A percentile compares a stretch with the other conserved stretches of the same genome.
phyloP scores from a whole-genome alignment of 805 yeast genomes.

The Saturnispora gosingensis region DNA sequence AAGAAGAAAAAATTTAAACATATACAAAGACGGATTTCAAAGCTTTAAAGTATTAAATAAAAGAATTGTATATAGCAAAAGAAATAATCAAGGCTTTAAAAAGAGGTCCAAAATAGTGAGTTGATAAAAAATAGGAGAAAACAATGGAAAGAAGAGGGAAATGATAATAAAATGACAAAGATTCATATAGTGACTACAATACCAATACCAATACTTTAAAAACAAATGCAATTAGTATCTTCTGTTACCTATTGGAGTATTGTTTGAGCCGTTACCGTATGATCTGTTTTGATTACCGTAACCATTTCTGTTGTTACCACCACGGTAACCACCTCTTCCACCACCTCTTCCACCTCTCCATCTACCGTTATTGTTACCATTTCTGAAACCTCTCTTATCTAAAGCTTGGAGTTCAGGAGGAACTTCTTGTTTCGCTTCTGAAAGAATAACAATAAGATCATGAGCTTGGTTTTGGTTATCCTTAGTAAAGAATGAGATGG shows the following conservation, averaged over 20 bases:
- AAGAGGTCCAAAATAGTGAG: not conserved
- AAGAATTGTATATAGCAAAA: conserved; percentile 4
- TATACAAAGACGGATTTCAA: not conserved
- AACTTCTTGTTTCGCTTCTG: conserved; percentile 89
- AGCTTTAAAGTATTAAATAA: not conserved
- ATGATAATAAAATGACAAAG: not conserved
- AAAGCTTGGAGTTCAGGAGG: conserved; percentile 72
- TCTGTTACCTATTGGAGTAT: conserved; percentile 38
- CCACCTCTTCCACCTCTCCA: conserved; percentile 40
- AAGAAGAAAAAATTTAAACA: not conserved
- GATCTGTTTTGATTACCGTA: conserved; percentile 17
- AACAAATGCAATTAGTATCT: conserved; percentile 21
- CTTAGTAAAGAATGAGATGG: conserved; percentile 87
- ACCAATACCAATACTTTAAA: not conserved
- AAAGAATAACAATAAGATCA: conserved; percentile 78
- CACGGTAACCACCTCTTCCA: conserved; percentile 40
- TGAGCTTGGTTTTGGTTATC: conserved; percentile 83
- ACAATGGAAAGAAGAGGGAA: not conserved
- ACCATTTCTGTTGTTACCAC: conserved; percentile 29
- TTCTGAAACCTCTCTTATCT: conserved; percentile 60
- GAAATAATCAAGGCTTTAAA: not conserved
- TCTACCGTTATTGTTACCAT: conserved; percentile 49
- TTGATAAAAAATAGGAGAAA: not conserved
- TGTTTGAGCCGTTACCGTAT: conserved; percentile 34
- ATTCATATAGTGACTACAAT: not conserved